Evolutionary conservation across 352 stramenopile species (phyloP), one percentile per base, ranked within the genome.

Genomic region (Thalassiosira mediterranea): DNA sequence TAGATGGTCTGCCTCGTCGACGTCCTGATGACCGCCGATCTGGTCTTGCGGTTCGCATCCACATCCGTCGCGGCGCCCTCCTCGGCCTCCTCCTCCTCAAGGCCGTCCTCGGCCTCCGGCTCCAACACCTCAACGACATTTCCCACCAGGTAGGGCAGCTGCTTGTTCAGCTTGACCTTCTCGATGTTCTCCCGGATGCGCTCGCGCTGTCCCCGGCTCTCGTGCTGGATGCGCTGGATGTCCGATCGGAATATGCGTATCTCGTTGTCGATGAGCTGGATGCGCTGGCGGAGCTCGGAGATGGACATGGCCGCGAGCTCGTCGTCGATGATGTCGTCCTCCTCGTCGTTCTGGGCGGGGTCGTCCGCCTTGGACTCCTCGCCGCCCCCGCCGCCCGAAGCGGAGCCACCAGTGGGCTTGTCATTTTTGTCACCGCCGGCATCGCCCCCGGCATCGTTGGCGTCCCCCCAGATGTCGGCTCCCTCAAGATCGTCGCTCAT

Each of bases 141-240:
- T 38, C 95, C 96, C n/a, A 99, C 97, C 1, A 99, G 86, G 77
- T 98, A 99, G 21, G 97, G 97, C 51, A 99, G 82, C 85, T 98
- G 96, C 80, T 98, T 99, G 89, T 99, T 99, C 25, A 99, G 84
- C 87, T 99, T 99, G 69, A 99, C 95, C 80, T 99, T 99, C 80
- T 99, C 97, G 84, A 98, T 97, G 88, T 99, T 99, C 76, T 99
- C 96, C 72, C 97, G 97, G 84, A 99, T 98, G 15, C 95, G 90
- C 54, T 98, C 95, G 15, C 78, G 66, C 78, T 98, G 96, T 63
- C 89, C 93, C 56, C 96, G 93, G 69, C 89, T 96, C 81, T 98
- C 96, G 88, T 98, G 96, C 66, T 96, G 96, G 65, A 98, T 98
- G 59, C 95, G 91, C 76, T 98, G 94, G 65, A 98, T 96, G 81